Evolutionary conservation across 371 early-diverging fungal genomes (phyloP), one percentile per base, ranked within the genome.

Genomic region (Chytridium lagenaria): DNA sequence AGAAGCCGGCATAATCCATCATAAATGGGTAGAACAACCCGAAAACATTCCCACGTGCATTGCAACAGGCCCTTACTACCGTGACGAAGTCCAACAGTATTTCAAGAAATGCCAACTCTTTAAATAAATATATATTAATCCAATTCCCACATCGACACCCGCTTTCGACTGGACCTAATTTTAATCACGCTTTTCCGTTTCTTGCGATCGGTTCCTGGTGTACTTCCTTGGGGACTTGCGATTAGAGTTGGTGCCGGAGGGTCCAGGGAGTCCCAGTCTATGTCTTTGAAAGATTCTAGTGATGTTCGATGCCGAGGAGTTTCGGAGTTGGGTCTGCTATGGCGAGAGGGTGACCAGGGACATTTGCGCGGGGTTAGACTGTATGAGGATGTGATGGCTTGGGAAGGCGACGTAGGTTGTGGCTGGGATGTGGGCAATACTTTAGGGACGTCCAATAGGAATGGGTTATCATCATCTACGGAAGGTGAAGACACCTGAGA

Each of bases 1-100:
- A 26, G 67, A 66, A 40, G 37, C 23, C 3, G 75, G 68, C 0
- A 61, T 75, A 10, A 16, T 70, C 34, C 34, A 67, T 33, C 71
- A 75, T 37, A 55, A 67, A 37, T 75, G 75, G 75, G 28, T 70
- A 23, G 75, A 75, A 40, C 68, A 59, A 59, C 75, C 75, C 1
- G 75, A 75, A 26, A 61, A 65, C 23, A 75, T 68, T 31, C n/a
- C 70, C 19, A 71, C 75, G 1, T 51, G 59, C 3, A 61, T 75
- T 49, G 75, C 71, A 30, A 75, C 75, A 1, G 40, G 52, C 30
- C 75, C 75, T 23, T 68, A 55, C 30, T 49, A 36, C 1, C 3
- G 68, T n/a, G 73, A 67, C 22, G 73, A 72, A 3, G 68, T 72
- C 1, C 23, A 57, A 22, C 23, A 28, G 22, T 61, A 36, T 34